phyloP scores from a whole-genome alignment of 306 rosid genomes.

The Chamaecrista fasciculata region DNA sequence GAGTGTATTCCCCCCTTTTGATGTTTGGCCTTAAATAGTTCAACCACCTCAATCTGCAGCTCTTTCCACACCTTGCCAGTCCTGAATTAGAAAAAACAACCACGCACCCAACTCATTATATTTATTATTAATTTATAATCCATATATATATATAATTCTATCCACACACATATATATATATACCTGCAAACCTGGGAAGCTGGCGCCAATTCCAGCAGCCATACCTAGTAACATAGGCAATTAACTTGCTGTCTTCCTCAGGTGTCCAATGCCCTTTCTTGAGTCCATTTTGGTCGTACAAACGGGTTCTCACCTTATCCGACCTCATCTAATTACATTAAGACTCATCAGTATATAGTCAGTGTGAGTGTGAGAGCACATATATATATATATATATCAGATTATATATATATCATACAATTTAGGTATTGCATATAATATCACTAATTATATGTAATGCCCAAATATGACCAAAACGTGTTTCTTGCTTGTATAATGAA shows the following conservation, averaged over 20 bases:
- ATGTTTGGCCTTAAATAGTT: constrained; percentile 56
- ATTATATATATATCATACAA: no score
- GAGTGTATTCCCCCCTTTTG: constrained; percentile 58
- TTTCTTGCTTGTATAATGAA: no score
- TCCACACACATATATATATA: background rate
- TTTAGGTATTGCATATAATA: no score
- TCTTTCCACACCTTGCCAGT: constrained; percentile 62
- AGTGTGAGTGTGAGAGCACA: no score
- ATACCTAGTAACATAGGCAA: background rate
- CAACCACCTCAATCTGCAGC: constrained; percentile 74
- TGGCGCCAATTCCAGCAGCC: background rate
- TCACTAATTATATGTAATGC: no score
- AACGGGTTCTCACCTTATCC: background rate
- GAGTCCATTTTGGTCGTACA: background rate
- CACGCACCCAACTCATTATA: no score
- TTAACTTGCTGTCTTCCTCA: background rate
- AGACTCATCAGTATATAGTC: no score
- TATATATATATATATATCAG: no score
- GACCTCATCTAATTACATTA: no score
- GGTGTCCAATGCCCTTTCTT: background rate
- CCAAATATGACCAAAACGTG: no score
- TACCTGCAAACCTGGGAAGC: background rate
- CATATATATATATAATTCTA: no score
- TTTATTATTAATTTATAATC: no score
- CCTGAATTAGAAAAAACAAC: constrained; percentile 24